Base-by-base conservation (phyloP, 345 rosid species). In the Lepidium sativum region DNA sequence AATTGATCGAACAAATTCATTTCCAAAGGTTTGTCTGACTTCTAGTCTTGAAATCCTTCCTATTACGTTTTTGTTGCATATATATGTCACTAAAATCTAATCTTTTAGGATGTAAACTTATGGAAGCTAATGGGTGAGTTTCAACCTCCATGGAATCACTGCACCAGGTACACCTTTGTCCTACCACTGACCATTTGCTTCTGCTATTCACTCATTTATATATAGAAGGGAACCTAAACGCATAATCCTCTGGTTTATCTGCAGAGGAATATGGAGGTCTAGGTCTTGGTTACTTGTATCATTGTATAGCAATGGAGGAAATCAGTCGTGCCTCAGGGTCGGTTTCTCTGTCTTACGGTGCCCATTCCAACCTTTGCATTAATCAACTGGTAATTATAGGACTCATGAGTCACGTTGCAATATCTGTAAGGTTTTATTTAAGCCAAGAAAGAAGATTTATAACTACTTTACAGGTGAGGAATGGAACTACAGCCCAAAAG, bases 41-140 rank as follows among this genome's bases (percentile, higher is more conserved):
- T 34, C 14, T 48, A 6, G 9, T 35, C 17, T 1, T 21, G 21
- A 4, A 9, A 4, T 23, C 14, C 31, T 6, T 33, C 16, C 39
- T 65, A 12, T 16, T 16, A 65, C 5, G 17, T 21, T 49, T 40
- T 40, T 11, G 16, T 6, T 29, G n/a, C 25, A 5, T 58, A 18
- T 29, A 6, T 35, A 40, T 37, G n/a, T 41, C 29, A 0, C 4
- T 27, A 61, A 31, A 37, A 64, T 55, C 37, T 49, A 4, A 33
- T 35, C 2, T 52, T 52, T 65, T 70, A 89, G 98, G 96, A 92
- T 37, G 87, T 81, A 42, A 84, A 92, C 66, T 81, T 89, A 49
- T 92, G 98, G 98, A 92, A 92, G 74, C 80, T 80, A 37, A 89
- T 89, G 98, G 97, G 98, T 33, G 94, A 84, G 68, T 92, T 92